phyloP scores from a whole-genome alignment of 225 moss, liverwort and hornwort species.

The Marchantia polymorpha region DNA sequence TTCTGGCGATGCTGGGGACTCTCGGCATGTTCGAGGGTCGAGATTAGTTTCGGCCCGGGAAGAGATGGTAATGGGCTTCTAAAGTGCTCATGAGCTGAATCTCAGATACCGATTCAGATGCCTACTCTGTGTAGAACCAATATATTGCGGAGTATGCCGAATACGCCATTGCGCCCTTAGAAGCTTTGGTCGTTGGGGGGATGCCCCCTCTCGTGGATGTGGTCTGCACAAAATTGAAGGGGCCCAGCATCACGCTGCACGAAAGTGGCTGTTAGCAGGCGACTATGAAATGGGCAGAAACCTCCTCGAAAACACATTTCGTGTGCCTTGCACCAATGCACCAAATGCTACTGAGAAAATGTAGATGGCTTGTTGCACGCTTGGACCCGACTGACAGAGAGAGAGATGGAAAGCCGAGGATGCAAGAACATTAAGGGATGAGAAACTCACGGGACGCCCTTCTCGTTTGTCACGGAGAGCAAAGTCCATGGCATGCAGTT shows the following conservation, averaged over 20 bases:
- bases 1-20: no score
- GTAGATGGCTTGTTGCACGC: no score
- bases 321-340: no score
- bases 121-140: conserved; percentile 16
- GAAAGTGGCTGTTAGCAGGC: neutral
- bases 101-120: no score
- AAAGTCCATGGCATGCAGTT: conserved; percentile 33
- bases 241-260: conserved; percentile 30
- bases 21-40: no score
- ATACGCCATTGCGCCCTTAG: neutral
- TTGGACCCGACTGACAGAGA: neutral
- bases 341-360: no score
- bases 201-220: conserved; percentile 40
- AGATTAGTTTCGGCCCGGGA: no score
- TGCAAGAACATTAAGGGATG: neutral
- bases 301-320: neutral
- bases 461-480: conserved; percentile 21
- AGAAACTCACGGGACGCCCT: conserved; percentile 22
- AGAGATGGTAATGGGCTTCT: no score
- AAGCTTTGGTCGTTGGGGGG: neutral
- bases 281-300: neutral
- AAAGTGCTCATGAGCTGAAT: no score
- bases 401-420: neutral
- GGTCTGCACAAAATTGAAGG: conserved; percentile 28
- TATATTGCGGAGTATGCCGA: conserved; percentile 25